Evolutionary conservation across 495 filamentous ascomycete genomes (phyloP).

Genomic region (Choiromyces venosus): DNA sequence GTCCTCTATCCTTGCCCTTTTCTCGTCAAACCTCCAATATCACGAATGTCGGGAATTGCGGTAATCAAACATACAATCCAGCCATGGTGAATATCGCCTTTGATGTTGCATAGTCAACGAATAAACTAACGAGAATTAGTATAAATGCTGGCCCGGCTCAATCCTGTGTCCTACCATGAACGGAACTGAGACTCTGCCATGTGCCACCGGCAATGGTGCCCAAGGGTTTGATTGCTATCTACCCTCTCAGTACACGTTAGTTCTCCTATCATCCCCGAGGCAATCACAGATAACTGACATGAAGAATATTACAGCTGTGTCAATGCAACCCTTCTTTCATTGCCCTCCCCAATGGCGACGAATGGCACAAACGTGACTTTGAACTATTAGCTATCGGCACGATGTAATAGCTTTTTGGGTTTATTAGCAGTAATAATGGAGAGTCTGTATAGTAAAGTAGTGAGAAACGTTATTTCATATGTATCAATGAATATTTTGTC

Average conservation of each 20-base stretch:
- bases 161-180: background rate
- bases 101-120: background rate
- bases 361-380: background rate
- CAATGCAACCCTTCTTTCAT: background rate
- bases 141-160: background rate
- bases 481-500: background rate
- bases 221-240: background rate
- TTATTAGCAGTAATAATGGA: background rate
- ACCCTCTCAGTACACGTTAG: background rate
- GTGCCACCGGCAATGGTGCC: background rate
- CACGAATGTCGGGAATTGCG: background rate
- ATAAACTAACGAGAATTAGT: background rate
- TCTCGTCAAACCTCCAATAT: background rate
- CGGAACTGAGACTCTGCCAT: background rate
- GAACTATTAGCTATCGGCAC: background rate
- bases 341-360: background rate
- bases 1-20: background rate
- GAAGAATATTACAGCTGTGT: background rate
- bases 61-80: background rate
- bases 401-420: background rate
- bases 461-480: background rate
- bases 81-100: background rate
- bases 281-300: background rate
- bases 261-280: background rate
- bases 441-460: background rate